Evolutionary conservation across 78 protist genomes (phyloP).

Genomic region (Reticulomyxa filosa): DNA sequence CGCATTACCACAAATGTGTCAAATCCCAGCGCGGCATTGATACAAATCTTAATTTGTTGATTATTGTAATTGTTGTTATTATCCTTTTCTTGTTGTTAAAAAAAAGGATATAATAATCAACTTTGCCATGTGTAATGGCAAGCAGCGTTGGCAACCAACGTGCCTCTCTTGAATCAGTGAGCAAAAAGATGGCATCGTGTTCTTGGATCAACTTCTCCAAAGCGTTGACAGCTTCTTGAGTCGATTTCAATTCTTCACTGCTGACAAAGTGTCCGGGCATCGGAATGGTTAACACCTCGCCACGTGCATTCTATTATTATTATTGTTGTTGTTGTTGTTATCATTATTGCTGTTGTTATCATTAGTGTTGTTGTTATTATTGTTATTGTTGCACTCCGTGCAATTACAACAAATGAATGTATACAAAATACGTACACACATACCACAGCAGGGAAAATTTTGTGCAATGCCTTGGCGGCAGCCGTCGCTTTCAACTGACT

Average conservation of each 20-base stretch:
- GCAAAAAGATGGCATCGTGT: constrained; percentile 75
- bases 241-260: not conserved
- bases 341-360: no score
- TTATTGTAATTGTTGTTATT: not conserved
- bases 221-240: not conserved
- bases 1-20: constrained; percentile 74
- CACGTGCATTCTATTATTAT: constrained; percentile 25
- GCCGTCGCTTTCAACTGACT: constrained; percentile 56
- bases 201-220: constrained; percentile 30
- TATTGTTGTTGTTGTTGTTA: no score
- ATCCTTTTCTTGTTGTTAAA: not conserved
- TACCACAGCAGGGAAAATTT: constrained; percentile 30
- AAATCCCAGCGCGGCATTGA: constrained; percentile 88
- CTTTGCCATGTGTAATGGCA: constrained; percentile 21
- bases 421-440: not conserved
- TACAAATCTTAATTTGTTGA: not conserved
- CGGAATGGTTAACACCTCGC: constrained; percentile 54
- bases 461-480: constrained; percentile 47
- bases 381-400: not conserved
- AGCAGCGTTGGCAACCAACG: constrained; percentile 89
- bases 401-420: not conserved
- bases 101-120: no score
- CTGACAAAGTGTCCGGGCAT: constrained; percentile 88
- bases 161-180: constrained; percentile 85
- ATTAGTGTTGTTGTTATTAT: no score